Conservation (phyloP, 768 basidiomycete species). For the Russula griseocarnosa region DNA sequence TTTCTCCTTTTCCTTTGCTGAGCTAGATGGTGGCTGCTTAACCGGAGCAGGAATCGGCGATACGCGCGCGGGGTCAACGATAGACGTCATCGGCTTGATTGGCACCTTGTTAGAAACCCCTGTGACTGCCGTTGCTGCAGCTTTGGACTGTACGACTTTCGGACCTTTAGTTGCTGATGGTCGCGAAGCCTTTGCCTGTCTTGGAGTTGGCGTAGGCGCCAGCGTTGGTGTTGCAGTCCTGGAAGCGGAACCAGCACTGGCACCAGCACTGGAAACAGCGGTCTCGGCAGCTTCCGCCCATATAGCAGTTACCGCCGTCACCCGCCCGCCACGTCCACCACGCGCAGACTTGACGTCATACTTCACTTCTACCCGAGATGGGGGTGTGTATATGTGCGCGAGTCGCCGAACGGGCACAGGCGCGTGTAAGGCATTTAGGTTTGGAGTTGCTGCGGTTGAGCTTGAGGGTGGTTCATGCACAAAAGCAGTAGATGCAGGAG, state of each 20-base stretch:
- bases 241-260: not conserved
- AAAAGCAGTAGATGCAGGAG: not conserved
- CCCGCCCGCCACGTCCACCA: slow-evolving; percentile 71
- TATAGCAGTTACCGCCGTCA: slow-evolving; percentile 66
- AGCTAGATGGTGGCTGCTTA: not conserved
- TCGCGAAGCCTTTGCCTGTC: not conserved
- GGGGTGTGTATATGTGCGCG: slow-evolving; percentile 7
- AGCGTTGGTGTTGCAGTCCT: slow-evolving; percentile 1
- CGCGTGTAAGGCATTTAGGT: not conserved
- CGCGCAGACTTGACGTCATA: slow-evolving; percentile 75
- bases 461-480: not conserved
- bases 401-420: not conserved
- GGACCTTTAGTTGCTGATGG: not conserved
- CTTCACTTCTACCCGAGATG: slow-evolving; percentile 47
- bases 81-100: slow-evolving; percentile 3
- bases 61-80: not conserved
- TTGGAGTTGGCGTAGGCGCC: slow-evolving; percentile 27
- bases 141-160: not conserved
- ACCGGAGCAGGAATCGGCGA: not conserved
- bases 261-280: not conserved
- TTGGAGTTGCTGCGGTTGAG: not conserved
- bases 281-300: slow-evolving; percentile 47
- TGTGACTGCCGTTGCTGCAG: not conserved
- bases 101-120: not conserved
- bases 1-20: slow-evolving; percentile 1